Percentiles rank a stretch among this genome's conserved stretches.
These are phyloP conservation scores for Plasmodium ovale DNA, from an alignment of 169 alveolate genomes.

Conservation along the genomic window DNA sequence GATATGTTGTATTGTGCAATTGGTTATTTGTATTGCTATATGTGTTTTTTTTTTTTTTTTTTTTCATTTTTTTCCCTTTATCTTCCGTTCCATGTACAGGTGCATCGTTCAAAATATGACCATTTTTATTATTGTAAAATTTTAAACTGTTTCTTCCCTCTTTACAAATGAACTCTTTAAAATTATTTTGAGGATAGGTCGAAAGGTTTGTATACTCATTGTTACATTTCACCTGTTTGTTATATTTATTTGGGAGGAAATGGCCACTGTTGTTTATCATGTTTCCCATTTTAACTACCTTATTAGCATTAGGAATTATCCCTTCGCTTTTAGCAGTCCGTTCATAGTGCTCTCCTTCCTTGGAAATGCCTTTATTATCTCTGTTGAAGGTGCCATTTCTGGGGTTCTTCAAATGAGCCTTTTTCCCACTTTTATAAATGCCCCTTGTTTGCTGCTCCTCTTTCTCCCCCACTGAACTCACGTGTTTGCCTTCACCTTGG, in stretches of 20 bases:
- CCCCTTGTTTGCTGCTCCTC: not conserved
- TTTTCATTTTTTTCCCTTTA: not conserved
- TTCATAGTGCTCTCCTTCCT: not conserved
- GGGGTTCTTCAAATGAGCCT: not conserved
- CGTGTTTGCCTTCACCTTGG: not conserved
- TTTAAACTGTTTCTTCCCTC: slow-evolving; percentile 18
- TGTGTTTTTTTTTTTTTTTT: slow-evolving; percentile 18
- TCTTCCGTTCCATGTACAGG: not conserved
- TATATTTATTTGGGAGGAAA: slow-evolving; percentile 15
- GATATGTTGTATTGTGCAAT: slow-evolving; percentile 7
- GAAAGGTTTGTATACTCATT: not conserved
- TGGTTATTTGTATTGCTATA: not conserved
- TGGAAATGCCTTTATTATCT: not conserved
- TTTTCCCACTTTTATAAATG: not conserved
- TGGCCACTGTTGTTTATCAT: slow-evolving; percentile 3
- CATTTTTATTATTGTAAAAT: slow-evolving; percentile 8
- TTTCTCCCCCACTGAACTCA: not conserved
- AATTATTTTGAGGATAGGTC: not conserved
- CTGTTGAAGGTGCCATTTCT: not conserved
- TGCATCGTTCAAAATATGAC: slow-evolving; percentile 1
- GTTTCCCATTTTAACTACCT: not conserved
- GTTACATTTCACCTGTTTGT: slow-evolving; percentile 1
- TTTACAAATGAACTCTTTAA: not conserved
- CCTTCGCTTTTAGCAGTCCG: not conserved
- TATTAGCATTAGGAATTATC: not conserved